Conservation (phyloP, 2,329 filamentous ascomycete species). For the Penicillium decumbens region DNA sequence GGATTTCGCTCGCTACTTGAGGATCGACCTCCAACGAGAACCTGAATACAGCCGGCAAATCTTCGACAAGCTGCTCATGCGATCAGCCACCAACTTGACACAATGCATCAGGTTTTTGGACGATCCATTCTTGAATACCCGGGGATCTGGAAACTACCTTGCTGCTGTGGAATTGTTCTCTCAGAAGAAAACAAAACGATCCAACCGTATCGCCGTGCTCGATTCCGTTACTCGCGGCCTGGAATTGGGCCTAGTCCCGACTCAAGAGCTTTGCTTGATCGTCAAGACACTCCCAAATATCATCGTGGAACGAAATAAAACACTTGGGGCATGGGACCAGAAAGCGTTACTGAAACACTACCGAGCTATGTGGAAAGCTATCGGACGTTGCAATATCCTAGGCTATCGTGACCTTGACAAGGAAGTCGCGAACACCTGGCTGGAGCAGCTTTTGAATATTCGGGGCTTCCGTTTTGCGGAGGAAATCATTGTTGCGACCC, state of each 20-base stretch:
- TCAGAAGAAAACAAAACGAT: conserved; percentile 14
- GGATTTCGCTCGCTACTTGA: conserved; percentile 24
- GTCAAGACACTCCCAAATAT: conserved; percentile 26
- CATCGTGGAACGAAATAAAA: conserved; percentile 14
- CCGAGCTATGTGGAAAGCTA: conserved; percentile 35
- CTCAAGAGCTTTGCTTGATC: conserved; percentile 32
- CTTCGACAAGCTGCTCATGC: conserved; percentile 30
- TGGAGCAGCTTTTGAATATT: conserved; percentile 25
- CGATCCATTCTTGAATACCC: conserved; percentile 35
- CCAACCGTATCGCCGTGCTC: conserved; percentile 22
- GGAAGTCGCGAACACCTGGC: conserved; percentile 30
- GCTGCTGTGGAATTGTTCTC: conserved; percentile 26
- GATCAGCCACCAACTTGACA: conserved; percentile 8
- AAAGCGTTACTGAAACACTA: conserved; percentile 24
- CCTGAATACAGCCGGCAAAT: conserved; percentile 35
- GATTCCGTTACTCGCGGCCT: conserved; percentile 28
- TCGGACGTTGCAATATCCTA: conserved; percentile 35
- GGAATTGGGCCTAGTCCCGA: conserved; percentile 33
- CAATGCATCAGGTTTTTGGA: conserved; percentile 33
- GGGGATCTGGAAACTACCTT: conserved; percentile 35
- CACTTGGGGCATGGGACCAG: conserved; percentile 12
- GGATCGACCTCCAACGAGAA: conserved; percentile 33
- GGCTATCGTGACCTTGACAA: conserved; percentile 31
- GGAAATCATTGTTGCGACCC: conserved; percentile 31
- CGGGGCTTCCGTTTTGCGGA: conserved; percentile 23